Evolutionary conservation across 1,139 yeast genomes (phyloP), one percentile per base, ranked within the genome.

Genomic region (Lodderomyces metapsilosis): DNA sequence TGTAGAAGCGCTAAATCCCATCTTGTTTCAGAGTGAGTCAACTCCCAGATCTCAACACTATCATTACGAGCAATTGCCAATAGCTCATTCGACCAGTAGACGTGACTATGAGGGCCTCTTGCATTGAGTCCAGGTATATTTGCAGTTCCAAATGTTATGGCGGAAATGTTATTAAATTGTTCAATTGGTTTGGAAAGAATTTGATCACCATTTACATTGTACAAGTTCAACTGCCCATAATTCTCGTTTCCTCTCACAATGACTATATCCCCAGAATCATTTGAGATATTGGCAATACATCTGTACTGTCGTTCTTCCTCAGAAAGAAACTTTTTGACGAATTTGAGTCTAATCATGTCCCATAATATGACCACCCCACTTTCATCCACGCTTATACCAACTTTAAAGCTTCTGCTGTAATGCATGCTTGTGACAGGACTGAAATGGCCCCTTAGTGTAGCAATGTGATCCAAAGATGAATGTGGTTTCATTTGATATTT

Each of bases 361-460:
- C 91, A 83, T 5, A 78, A 47, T 20, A 70, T 72, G 3, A 76
- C 76, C 2, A 57, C 54, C 0, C 89, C 87, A 3, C 54, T 58
- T 0, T 38, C 45, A 54, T 83, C 88, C 15, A 76, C 56, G 43
- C 82, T 74, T 9, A 82, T 45, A 3, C 82, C 66, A 2, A 75
- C 57, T 40, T 80, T 78, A 54, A 67, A 81, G 38, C 76, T 74
- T n/a, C 69, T 65, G 35, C 80, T 71, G 38, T 66, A 66, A 34
- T 63, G 62, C 28, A 84, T 54, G 13, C 66, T 66, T 11, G 54
- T 57, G 5, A 85, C 64, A 0, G 63, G 54, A 3, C 64, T 45
- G 2, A 69, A 52, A 57, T 84, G 89, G 0, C 87, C 86, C 41
- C 84, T 61, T 21, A 84, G 57, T 17, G 72, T 62, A 5, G 71